Conservation (phyloP, 257 asterid species). For the Solanum sejunctum region DNA sequence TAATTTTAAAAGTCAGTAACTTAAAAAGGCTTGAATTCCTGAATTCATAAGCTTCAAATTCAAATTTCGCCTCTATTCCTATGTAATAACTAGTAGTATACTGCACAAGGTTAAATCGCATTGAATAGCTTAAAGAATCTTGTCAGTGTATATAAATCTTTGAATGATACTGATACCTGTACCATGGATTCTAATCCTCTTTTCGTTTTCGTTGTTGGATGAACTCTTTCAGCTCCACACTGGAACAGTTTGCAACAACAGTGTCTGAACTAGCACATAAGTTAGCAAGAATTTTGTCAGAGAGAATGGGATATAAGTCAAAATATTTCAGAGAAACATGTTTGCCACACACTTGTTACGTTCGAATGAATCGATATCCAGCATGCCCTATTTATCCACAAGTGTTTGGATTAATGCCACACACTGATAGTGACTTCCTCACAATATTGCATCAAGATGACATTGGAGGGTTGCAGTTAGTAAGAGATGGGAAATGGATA, state of each 20-base stretch:
- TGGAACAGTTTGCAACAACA: conserved; percentile 42
- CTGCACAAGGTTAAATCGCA: no score
- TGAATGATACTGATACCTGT: no score
- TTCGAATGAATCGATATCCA: conserved; percentile 75
- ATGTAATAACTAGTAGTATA: no score
- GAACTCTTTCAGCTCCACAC: conserved; percentile 33
- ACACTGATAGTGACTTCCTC: conserved; percentile 80
- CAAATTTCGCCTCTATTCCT: neutral
- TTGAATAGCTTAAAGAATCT: no score
- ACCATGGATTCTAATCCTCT: neutral
- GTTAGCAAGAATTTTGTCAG: conserved; percentile 55
- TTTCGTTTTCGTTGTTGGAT: neutral
- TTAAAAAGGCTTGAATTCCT: no score
- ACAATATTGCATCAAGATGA: conserved; percentile 70
- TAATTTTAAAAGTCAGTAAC: neutral
- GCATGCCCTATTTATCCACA: conserved; percentile 39
- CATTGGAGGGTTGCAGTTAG: conserved; percentile 71
- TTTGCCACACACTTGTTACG: conserved; percentile 44
- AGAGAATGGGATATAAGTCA: conserved; percentile 36
- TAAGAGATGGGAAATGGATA: conserved; percentile 67
- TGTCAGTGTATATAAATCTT: neutral
- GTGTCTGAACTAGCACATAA: conserved; percentile 43
- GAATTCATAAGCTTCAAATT: no score
- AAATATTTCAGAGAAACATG: conserved; percentile 44
- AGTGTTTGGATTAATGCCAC: conserved; percentile 60